phyloP scores from a whole-genome alignment of 139 green algal species.

The Picochlorum sp. region DNA sequence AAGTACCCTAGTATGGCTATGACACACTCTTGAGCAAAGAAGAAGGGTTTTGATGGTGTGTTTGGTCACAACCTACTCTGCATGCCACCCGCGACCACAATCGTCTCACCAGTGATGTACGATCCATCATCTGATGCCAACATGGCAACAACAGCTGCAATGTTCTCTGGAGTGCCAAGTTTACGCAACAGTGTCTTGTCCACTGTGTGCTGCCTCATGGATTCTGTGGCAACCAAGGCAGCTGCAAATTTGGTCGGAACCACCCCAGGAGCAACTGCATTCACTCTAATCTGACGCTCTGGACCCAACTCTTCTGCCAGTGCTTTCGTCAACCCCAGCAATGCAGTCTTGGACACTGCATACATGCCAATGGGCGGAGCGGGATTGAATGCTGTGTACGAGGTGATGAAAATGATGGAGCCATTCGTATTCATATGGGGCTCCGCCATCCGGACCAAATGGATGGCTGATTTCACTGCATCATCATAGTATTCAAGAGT shows the following conservation, averaged over 20 bases:
- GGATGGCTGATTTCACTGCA: constrained; percentile 55
- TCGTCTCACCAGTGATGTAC: constrained; percentile 87
- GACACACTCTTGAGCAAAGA: too few relatives aligned
- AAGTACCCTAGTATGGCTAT: too few relatives aligned
- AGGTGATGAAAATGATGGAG: constrained; percentile 74
- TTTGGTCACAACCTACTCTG: constrained; percentile 36
- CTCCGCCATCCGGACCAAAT: constrained; percentile 53
- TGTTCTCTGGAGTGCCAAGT: constrained; percentile 74
- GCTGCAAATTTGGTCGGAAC: constrained; percentile 88
- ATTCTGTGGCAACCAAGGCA: constrained; percentile 58
- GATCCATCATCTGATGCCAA: constrained; percentile 68
- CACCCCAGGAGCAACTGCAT: constrained; percentile 66
- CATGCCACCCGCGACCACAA: constrained; percentile 89
- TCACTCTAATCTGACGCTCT: constrained; percentile 62
- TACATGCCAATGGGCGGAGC: constrained; percentile 61
- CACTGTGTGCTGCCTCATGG: constrained; percentile 39
- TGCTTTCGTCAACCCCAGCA: constrained; percentile 86
- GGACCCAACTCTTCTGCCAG: constrained; percentile 79
- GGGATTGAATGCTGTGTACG: constrained; percentile 73
- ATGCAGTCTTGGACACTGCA: constrained; percentile 76
- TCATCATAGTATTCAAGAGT: too few relatives aligned
- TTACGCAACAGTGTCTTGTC: constrained; percentile 62
- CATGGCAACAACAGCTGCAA: constrained; percentile 79
- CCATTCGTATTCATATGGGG: constrained; percentile 56
- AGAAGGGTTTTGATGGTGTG: too few relatives aligned